Evolutionary conservation across 345 rosid species (phyloP), one percentile per base, ranked within the genome.

Genomic region (Zanthoxylum bungeanum): DNA sequence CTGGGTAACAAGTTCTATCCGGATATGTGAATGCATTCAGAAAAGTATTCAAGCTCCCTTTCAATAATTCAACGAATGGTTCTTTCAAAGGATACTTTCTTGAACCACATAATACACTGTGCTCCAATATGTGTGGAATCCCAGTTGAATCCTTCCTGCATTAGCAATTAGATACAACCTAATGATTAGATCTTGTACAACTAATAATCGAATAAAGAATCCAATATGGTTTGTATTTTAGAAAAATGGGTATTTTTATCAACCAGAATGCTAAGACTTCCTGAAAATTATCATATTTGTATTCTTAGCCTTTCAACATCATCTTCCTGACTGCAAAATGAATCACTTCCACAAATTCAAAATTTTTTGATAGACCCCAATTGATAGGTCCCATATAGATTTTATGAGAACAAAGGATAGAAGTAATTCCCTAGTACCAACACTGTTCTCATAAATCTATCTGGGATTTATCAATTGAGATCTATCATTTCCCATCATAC

Each of bases 11-110:
- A 21, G 98, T 95, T 82, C 99, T 88, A 69, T 95, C 99, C 49
- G 98, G 98, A 84, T 92, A 95, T 0, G 99, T 95, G 75, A 95
- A 91, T 42, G 99, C 99, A 82, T 95, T 95, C 74, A 95, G 70
- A 73, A 92, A 95, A 39, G 99, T 95, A 65, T 95, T 78, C 83
- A 95, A 82, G 79, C 99, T 95, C 57, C 99, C 98, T 75, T 93
- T 95, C 68, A 95, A 81, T 55, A 95, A 71, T 75, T 95, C 99
- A 73, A 92, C 99, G 79, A 95, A 95, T 11, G 99, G 99, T 79
- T 95, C 99, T 81, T 95, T 95, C 73, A 95, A 81, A 8, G 98
- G 98, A 75, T 92, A 95, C 84, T 95, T 92, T 64, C 96, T 85
- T 24, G 99, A 95, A 59, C 99, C 99, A 73, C 99, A 95, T 16